Percentiles rank a stretch among this genome's conserved stretches.
Evolutionary conservation across 1,284 basidiomycete genomes (phyloP).

Genomic region (Tetrapyrgos nigripes): DNA sequence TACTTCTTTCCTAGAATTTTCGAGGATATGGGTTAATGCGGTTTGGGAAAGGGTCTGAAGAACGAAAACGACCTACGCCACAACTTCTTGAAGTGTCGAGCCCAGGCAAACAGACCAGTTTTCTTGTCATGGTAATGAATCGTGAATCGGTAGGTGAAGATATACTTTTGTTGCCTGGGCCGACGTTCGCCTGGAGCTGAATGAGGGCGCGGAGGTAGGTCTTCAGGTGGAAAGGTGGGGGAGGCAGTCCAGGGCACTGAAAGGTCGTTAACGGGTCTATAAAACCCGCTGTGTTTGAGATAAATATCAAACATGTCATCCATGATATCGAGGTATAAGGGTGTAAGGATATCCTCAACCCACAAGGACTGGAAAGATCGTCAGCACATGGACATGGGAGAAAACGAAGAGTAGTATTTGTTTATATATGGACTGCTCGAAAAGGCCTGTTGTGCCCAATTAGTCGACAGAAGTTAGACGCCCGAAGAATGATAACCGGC

Average conservation of each 20-base stretch:
- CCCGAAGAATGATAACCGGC: not conserved
- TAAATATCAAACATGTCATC: conserved; percentile 8
- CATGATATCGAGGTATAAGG: not conserved
- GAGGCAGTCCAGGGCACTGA: conserved; percentile 32
- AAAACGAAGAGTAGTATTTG: not conserved
- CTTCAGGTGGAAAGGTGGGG: conserved; percentile 16
- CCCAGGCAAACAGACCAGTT: conserved; percentile 2
- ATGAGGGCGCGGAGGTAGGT: conserved; percentile 4
- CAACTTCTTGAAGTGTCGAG: conserved; percentile 5
- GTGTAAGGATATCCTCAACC: not conserved
- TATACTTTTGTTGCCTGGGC: not conserved
- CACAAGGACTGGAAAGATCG: not conserved
- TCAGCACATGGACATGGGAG: not conserved
- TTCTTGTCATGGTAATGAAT: not conserved
- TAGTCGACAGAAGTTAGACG: not conserved
- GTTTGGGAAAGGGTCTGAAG: not conserved
- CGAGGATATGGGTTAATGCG: not conserved
- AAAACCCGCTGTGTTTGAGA: conserved; percentile 7
- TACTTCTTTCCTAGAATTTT: not conserved
- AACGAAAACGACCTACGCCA: conserved; percentile 7
- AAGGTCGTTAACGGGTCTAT: conserved; percentile 28
- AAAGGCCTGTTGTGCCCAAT: not conserved
- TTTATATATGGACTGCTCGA: not conserved
- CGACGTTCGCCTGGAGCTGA: not conserved
- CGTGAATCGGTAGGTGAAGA: not conserved